Evolutionary conservation across 2,329 filamentous ascomycete genomes (phyloP).

Genomic region (Monilinia aucupariae): DNA sequence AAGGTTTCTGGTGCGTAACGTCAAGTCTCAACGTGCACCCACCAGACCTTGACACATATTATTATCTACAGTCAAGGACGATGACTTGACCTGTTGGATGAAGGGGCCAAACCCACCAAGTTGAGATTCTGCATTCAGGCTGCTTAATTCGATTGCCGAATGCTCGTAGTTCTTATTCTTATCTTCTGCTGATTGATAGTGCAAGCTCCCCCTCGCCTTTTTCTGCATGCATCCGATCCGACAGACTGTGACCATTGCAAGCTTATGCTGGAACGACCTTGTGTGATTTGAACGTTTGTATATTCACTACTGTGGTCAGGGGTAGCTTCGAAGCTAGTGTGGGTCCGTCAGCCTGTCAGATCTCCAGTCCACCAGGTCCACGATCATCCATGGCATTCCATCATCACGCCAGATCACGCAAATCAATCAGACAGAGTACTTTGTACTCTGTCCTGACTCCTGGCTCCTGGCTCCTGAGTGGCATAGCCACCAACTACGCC

Average conservation of each 20-base stretch:
- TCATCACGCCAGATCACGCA: not conserved
- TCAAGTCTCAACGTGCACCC: not conserved
- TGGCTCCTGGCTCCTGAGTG: too few species aligned
- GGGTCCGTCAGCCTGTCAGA: not conserved
- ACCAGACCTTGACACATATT: too few species aligned
- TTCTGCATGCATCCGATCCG: not conserved
- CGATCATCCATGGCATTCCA: too few species aligned
- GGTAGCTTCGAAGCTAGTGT: conserved; percentile 8
- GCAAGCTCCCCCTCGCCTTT: not conserved
- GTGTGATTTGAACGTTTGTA: not conserved
- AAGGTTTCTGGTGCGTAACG: not conserved
- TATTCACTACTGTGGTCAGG: not conserved
- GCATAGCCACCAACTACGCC: not conserved
- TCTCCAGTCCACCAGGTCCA: not conserved
- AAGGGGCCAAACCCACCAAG: not conserved
- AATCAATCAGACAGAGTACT: not conserved
- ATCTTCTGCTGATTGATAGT: not conserved
- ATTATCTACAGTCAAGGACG: not conserved
- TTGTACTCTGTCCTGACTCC: too few species aligned
- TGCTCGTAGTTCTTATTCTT: too few species aligned
- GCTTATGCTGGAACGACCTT: too few species aligned
- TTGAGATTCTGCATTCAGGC: not conserved
- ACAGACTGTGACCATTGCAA: not conserved
- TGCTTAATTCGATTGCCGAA: not conserved
- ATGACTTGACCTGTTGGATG: not conserved